These are phyloP conservation scores for Lojkania enalia DNA, from an alignment of 2,329 filamentous ascomycete species.

Conservation along the genomic window DNA sequence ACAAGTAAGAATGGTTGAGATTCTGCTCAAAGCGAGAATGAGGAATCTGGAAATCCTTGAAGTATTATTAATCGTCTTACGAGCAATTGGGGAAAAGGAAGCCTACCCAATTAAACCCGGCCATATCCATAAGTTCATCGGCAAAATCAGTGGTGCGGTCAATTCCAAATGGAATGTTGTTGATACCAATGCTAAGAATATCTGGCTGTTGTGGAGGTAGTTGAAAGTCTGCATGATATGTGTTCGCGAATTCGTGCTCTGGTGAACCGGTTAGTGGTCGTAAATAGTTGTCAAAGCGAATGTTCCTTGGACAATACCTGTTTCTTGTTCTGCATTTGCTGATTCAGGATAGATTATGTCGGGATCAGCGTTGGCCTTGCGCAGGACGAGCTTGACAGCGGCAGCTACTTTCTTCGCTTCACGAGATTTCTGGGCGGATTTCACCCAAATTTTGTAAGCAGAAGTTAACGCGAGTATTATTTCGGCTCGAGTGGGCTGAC, in stretches of 20 bases:
- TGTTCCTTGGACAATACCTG: not conserved
- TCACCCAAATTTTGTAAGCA: conserved; percentile 30
- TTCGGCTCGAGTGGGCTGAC: conserved; percentile 27
- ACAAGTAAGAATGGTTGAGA: not conserved
- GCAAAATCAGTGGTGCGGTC: not conserved
- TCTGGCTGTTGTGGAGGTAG: not conserved
- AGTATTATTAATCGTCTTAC: not conserved
- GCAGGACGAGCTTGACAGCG: conserved; percentile 32
- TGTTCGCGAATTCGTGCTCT: not conserved
- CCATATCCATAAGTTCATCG: not conserved
- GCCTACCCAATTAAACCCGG: not conserved
- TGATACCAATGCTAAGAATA: not conserved
- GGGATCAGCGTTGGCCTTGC: conserved; percentile 19
- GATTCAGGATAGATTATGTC: not conserved
- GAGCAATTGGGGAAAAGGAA: not conserved
- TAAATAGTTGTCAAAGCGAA: not conserved
- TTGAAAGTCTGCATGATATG: not conserved
- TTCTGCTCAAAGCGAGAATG: not conserved
- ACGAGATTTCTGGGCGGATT: conserved; percentile 29
- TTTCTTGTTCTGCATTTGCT: not conserved
- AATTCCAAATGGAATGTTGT: not conserved
- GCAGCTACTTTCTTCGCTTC: conserved; percentile 36
- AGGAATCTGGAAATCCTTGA: not conserved
- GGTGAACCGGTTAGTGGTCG: not conserved
- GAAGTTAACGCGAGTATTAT: conserved; percentile 27